These are phyloP conservation scores for Phytophthora sojae DNA, from an alignment of 352 stramenopile species.

Conservation along the genomic window DNA sequence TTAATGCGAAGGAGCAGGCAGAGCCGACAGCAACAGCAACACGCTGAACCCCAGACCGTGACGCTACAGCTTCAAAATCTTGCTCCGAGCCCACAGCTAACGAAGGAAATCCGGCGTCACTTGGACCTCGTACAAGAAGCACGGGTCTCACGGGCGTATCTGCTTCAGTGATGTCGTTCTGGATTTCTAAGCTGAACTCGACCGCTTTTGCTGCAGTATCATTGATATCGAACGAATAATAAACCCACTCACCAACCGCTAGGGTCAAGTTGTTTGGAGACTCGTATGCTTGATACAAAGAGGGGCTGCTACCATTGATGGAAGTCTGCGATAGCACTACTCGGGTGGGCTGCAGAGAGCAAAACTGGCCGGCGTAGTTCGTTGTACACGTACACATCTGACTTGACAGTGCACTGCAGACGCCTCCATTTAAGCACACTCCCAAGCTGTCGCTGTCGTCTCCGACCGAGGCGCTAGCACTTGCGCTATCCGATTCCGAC, in stretches of 20 bases:
- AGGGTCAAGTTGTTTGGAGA: slow-evolving; percentile 37
- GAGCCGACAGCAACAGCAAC: slow-evolving; percentile 57
- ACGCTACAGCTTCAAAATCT: slow-evolving; percentile 56
- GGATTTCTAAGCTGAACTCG: slow-evolving; percentile 55
- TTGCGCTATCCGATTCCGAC: slow-evolving; percentile 9
- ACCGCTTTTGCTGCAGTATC: slow-evolving; percentile 51
- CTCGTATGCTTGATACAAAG: slow-evolving; percentile 40
- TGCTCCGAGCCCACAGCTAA: slow-evolving; percentile 52
- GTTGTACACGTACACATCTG: slow-evolving; percentile 58
- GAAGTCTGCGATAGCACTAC: slow-evolving; percentile 20
- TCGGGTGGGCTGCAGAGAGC: slow-evolving; percentile 39
- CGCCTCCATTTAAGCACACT: slow-evolving; percentile 55
- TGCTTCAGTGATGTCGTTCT: slow-evolving; percentile 46
- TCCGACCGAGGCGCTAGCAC: slow-evolving; percentile 5
- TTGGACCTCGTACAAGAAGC: slow-evolving; percentile 63
- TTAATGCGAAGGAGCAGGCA: slow-evolving; percentile 46
- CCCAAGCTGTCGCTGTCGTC: slow-evolving; percentile 26
- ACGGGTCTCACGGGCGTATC: slow-evolving; percentile 59
- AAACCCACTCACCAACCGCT: slow-evolving; percentile 59
- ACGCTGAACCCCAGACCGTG: slow-evolving; percentile 32
- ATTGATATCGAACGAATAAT: slow-evolving; percentile 72
- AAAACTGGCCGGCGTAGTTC: slow-evolving; percentile 50
- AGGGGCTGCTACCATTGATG: not conserved
- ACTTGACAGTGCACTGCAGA: slow-evolving; percentile 59
- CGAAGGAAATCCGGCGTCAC: slow-evolving; percentile 60